These are phyloP conservation scores for Colletotrichum cereale DNA, from an alignment of 2,329 filamentous ascomycete species.

Conservation along the genomic window DNA sequence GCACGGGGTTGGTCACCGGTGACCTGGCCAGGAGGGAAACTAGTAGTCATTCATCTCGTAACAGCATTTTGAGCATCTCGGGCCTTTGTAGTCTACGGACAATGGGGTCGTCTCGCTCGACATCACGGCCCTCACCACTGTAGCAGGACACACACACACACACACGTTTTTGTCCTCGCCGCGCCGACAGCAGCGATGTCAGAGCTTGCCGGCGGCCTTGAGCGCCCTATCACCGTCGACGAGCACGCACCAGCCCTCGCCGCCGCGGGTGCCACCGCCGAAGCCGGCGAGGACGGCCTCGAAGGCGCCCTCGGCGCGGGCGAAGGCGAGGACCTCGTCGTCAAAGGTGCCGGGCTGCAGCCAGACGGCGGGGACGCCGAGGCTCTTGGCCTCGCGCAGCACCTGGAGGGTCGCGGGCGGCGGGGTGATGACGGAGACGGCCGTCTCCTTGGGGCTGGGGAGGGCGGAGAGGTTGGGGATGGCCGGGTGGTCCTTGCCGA, in stretches of 20 bases:
- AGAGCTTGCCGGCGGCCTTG: conserved; percentile 67
- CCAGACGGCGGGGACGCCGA: conserved; percentile 83
- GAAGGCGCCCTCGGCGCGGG: conserved; percentile 71
- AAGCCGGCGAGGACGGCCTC: conserved; percentile 76
- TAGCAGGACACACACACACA: not conserved
- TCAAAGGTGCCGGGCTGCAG: conserved; percentile 93
- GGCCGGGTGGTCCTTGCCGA: conserved; percentile 68
- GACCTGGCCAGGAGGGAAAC: not conserved
- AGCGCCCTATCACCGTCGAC: conserved; percentile 82
- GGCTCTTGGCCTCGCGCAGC: conserved; percentile 80
- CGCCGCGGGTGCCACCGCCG: conserved; percentile 66
- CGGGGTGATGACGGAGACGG: conserved; percentile 88
- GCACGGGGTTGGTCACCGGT: not conserved
- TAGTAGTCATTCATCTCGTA: conserved; percentile 17
- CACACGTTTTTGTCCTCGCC: not conserved
- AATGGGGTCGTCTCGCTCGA: not conserved
- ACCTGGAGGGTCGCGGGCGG: conserved; percentile 81
- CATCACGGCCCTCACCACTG: not conserved
- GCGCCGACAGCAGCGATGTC: conserved; percentile 11
- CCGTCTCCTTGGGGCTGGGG: conserved; percentile 75
- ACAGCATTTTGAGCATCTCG: not conserved
- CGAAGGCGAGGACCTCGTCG: conserved; percentile 78
- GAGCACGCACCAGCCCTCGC: conserved; percentile 88
- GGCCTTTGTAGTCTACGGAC: not conserved
- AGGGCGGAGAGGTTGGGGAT: conserved; percentile 75